Base-by-base conservation (phyloP, 306 rosid genomes). In the Lupinus albus region DNA sequence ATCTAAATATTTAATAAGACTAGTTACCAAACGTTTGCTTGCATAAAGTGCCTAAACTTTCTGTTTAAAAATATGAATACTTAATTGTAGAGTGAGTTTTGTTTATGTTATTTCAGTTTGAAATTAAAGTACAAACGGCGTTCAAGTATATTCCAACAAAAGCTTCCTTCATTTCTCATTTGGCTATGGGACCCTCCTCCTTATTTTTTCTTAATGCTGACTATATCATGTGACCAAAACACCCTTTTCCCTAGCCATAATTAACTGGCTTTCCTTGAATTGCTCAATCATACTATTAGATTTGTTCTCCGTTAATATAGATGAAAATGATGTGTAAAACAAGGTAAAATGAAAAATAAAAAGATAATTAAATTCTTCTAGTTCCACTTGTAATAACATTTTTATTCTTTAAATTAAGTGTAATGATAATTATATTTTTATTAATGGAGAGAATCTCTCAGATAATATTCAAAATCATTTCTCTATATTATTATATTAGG, bases 181-280 rank as follows among this genome's bases (percentile, higher is more conserved):
- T 72, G 84, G n/a, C 8, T 14, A 61, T 63, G 72, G 84, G 75
- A 13, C 78, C 78, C 67, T 11, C 10, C 9, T 66, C 59, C 25
- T 16, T 38, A 16, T 8, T 42, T 39, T 67, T 15, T 15, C 21
- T 46, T n/a, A 39, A 9, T 8, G 45, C 45, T 8, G 45, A 46
- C 25, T 49, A 9, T 53, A 6, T 36, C 6, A 51, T 41, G 48
- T 79, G 74, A 74, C 80, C 63, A 80, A 80, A 80, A n/a, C 45
- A 25, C 1, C 72, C 56, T 66, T 41, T 18, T 36, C 51, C 17
- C 17, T 0, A n/a, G 6, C 48, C 8, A 13, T 18, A 11, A 46
- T 3, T 12, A 16, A 15, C 4, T 25, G 30, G 30, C 30, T 3
- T 25, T 25, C 30, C 30, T 25, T 25, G 30, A n/a, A n/a, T n/a